phyloP scores from a whole-genome alignment of 2,329 filamentous ascomycete species.

The Cladosporium velox region DNA sequence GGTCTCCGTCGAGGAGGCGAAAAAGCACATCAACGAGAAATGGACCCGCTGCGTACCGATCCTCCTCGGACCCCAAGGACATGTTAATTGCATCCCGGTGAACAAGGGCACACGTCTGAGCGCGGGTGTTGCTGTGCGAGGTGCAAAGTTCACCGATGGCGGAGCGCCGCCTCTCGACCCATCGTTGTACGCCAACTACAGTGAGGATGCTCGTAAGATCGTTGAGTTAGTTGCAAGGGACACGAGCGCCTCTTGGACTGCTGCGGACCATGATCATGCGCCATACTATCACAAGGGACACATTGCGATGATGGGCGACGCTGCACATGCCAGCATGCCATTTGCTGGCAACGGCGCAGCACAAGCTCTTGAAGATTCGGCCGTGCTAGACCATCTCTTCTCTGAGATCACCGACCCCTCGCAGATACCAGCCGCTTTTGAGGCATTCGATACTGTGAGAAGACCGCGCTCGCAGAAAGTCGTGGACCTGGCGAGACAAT shows the following conservation, averaged over 20 bases:
- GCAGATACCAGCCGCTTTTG: conserved; percentile 31
- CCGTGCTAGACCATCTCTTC: conserved; percentile 39
- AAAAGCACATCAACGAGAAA: conserved; percentile 34
- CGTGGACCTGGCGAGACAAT: conserved; percentile 35
- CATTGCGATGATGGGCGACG: conserved; percentile 42
- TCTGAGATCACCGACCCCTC: conserved; percentile 22
- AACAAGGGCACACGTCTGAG: conserved; percentile 34
- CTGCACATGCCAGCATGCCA: conserved; percentile 43
- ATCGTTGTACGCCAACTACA: conserved; percentile 32
- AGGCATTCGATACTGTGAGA: conserved; percentile 34
- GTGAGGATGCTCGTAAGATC: conserved; percentile 33
- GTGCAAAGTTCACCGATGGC: conserved; percentile 28
- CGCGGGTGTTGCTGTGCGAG: conserved; percentile 34
- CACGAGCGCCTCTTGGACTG: conserved; percentile 34
- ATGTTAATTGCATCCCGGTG: conserved; percentile 38
- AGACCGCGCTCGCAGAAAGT: conserved; percentile 35
- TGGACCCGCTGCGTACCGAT: conserved; percentile 37
- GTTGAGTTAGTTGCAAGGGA: conserved; percentile 34
- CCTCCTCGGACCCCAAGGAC: conserved; percentile 35
- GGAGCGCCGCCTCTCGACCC: conserved; percentile 28
- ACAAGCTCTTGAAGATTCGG: conserved; percentile 43
- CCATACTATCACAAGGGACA: conserved; percentile 35
- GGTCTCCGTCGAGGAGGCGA: conserved; percentile 33
- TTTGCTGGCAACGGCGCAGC: conserved; percentile 42
- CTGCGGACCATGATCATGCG: conserved; percentile 38